Conservation (phyloP, 768 basidiomycete genomes). For the Vararia minispora region DNA sequence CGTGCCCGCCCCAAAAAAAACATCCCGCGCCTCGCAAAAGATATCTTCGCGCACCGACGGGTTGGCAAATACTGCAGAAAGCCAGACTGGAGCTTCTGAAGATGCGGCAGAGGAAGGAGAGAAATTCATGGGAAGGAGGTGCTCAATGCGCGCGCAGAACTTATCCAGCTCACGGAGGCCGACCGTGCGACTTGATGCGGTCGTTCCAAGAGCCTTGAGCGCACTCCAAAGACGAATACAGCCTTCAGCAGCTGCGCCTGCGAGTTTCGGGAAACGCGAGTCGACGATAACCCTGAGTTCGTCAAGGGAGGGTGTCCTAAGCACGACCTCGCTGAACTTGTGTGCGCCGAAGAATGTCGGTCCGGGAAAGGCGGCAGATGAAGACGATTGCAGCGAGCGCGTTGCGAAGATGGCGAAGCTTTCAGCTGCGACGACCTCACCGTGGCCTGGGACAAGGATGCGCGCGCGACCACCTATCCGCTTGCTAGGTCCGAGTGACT, state of each 20-base stretch:
- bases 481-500: conserved; percentile 57
- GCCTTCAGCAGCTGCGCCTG: conserved; percentile 31
- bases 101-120: conserved; percentile 14
- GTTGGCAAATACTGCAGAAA: conserved; percentile 51
- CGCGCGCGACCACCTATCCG: conserved; percentile 65
- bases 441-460: conserved; percentile 66
- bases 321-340: conserved; percentile 63
- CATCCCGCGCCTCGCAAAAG: conserved; percentile 78
- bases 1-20: conserved; percentile 74
- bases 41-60: conserved; percentile 77
- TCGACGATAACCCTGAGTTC: conserved; percentile 68
- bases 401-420: conserved; percentile 87
- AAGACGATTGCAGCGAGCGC: conserved; percentile 46
- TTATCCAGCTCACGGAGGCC: conserved; percentile 78
- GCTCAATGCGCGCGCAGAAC: conserved; percentile 66
- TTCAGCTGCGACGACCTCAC: conserved; percentile 62
- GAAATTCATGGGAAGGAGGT: conserved; percentile 46
- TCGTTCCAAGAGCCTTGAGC: conserved; percentile 38
- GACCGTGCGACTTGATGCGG: conserved; percentile 44
- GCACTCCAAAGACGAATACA: conserved; percentile 63
- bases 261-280: conserved; percentile 53
- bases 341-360: conserved; percentile 78
- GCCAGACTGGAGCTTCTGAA: conserved; percentile 16
- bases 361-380: conserved; percentile 35
- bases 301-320: conserved; percentile 46